A percentile compares a stretch with the other conserved stretches of the same genome.
phyloP scores from a whole-genome alignment of 139 green algal species.

The Haematococcus lacustris region DNA sequence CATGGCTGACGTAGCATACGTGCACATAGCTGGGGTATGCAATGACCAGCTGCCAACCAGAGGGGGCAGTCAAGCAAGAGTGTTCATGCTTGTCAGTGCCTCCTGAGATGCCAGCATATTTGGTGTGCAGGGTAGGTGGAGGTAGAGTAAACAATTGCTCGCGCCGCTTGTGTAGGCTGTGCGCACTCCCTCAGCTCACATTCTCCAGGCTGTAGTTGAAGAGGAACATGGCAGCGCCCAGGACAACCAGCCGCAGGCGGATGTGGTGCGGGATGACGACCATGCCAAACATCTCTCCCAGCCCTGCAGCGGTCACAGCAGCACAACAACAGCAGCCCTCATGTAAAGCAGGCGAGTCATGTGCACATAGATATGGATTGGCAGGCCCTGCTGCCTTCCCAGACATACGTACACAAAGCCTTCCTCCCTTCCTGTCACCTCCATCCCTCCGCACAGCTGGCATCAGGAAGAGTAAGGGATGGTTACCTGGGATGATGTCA shows the following conservation, averaged over 20 bases:
- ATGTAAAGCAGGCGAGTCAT: not conserved
- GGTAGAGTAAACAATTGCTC: no score
- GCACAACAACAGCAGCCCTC: not conserved
- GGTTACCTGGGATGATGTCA: slow-evolving; percentile 27
- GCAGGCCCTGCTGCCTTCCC: not conserved
- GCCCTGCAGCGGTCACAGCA: not conserved
- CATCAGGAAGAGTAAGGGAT: not conserved
- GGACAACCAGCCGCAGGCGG: slow-evolving; percentile 15
- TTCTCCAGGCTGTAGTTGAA: slow-evolving; percentile 18
- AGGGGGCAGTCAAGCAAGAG: no score
- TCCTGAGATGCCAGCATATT: no score
- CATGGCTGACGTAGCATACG: not conserved
- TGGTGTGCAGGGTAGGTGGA: no score
- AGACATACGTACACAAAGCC: not conserved
- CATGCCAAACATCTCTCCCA: slow-evolving; percentile 13
- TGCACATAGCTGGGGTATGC: no score
- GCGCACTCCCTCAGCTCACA: not conserved
- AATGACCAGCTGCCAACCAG: no score
- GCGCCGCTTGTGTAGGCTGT: no score
- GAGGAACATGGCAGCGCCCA: slow-evolving; percentile 10
- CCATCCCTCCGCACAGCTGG: not conserved
- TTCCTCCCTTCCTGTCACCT: not conserved
- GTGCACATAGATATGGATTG: not conserved
- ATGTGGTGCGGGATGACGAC: slow-evolving; percentile 18
- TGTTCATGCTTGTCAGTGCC: no score